Conservation (phyloP, 208 protist species). For the Novymonas esmeraldas region DNA sequence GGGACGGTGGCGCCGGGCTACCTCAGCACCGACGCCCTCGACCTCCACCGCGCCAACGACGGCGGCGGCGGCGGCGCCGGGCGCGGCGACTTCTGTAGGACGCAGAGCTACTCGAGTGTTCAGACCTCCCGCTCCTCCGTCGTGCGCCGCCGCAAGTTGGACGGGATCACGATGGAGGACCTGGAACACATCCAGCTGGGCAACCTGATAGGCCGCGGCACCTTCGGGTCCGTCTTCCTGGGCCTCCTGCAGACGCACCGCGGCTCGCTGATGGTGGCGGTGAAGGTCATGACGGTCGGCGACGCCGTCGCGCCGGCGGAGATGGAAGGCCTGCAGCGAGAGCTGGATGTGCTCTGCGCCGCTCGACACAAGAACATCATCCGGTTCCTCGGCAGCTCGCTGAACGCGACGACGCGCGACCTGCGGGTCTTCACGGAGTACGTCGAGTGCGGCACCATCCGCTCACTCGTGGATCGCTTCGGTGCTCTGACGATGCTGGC, state of each 20-base stretch:
- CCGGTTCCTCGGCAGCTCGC: constrained; percentile 65
- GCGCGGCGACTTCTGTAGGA: constrained; percentile 5
- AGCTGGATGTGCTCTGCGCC: constrained; percentile 65
- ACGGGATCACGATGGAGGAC: constrained; percentile 46
- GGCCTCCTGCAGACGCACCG: constrained; percentile 45
- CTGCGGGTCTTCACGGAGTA: constrained; percentile 81
- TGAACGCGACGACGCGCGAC: constrained; percentile 35
- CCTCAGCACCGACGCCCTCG: constrained; percentile 31
- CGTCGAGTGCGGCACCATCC: constrained; percentile 75
- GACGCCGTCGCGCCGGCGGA: constrained; percentile 35
- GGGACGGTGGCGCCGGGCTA: constrained; percentile 1
- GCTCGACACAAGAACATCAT: constrained; percentile 77
- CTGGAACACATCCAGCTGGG: constrained; percentile 52
- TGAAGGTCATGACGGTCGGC: constrained; percentile 60
- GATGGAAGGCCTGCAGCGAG: constrained; percentile 48
- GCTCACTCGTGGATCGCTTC: constrained; percentile 59
- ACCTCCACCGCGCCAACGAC: constrained; percentile 21
- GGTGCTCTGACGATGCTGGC: constrained; percentile 55
- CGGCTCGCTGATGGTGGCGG: constrained; percentile 59
- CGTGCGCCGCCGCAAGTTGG: constrained; percentile 45
- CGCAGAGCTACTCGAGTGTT: constrained; percentile 35
- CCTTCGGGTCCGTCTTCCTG: constrained; percentile 63
- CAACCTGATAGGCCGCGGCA: constrained; percentile 59
- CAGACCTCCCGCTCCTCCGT: constrained; percentile 52
- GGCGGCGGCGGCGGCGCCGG: neutral